Evolutionary conservation across 352 stramenopile genomes (phyloP).

Genomic region (Globisporangium cylindrosporum): DNA sequence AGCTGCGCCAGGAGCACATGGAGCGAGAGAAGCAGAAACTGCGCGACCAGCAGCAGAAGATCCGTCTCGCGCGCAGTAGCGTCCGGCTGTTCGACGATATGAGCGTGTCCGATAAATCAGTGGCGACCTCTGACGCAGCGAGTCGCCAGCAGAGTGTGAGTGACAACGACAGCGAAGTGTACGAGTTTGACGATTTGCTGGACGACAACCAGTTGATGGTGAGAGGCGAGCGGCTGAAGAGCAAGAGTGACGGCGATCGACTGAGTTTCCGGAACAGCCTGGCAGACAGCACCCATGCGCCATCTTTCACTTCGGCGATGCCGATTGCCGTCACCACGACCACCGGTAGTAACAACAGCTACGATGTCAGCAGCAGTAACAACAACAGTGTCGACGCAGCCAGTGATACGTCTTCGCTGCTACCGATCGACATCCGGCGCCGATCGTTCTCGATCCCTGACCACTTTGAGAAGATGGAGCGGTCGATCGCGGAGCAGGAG

Average conservation of each 20-base stretch:
- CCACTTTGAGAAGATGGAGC: slow-evolving; percentile 50
- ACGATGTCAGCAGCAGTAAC: background rate
- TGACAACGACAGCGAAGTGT: slow-evolving; percentile 20
- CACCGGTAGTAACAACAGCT: background rate
- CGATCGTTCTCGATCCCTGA: slow-evolving; percentile 52
- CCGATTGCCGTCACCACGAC: background rate
- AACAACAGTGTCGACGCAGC: slow-evolving; percentile 7
- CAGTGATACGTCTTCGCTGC: slow-evolving; percentile 4
- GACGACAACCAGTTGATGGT: background rate
- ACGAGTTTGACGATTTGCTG: slow-evolving; percentile 46
- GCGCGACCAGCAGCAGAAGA: slow-evolving; percentile 10
- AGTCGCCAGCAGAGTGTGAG: slow-evolving; percentile 15
- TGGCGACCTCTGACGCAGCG: slow-evolving; percentile 3
- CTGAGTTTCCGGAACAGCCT: background rate
- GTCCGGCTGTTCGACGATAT: slow-evolving; percentile 41
- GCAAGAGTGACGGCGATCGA: slow-evolving; percentile 3
- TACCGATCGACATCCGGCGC: slow-evolving; percentile 21
- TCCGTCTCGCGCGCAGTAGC: slow-evolving; percentile 16
- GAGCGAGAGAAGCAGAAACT: slow-evolving; percentile 57
- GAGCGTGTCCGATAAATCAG: slow-evolving; percentile 16
- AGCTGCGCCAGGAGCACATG: slow-evolving; percentile 64
- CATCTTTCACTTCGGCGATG: background rate
- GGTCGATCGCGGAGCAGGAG: slow-evolving; percentile 64
- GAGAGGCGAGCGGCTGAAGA: background rate
- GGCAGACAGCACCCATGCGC: background rate